phyloP scores from a whole-genome alignment of 1,284 basidiomycete genomes.

The Coniferiporia weirii region DNA sequence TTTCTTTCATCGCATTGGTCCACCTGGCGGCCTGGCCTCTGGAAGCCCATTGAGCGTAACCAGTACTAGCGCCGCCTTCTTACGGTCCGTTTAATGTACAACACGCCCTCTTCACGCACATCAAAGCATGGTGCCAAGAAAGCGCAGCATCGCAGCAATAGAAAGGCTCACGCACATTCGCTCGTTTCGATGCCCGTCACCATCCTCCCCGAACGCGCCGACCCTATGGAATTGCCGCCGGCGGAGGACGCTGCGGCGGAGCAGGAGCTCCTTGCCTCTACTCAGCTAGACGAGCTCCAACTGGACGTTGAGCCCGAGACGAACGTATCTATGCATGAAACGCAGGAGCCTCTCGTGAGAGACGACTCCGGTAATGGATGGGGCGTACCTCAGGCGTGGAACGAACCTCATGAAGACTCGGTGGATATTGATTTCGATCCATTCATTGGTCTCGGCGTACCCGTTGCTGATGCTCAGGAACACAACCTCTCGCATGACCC shows the following conservation, averaged over 20 bases:
- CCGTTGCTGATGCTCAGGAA: background rate
- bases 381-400: background rate
- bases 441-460: conserved; percentile 3
- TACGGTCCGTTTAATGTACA: conserved; percentile 16
- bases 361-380: conserved; percentile 2
- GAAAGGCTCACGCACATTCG: conserved; percentile 5
- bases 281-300: conserved; percentile 1
- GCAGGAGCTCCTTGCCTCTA: background rate
- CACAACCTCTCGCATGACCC: background rate
- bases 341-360: background rate
- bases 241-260: background rate
- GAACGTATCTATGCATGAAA: background rate
- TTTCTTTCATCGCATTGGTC: no score
- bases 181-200: conserved; percentile 9
- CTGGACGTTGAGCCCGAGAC: conserved; percentile 6
- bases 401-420: background rate
- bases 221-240: background rate
- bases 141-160: conserved; percentile 6
- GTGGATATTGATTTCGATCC: conserved; percentile 5
- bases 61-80: background rate
- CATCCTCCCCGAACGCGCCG: background rate
- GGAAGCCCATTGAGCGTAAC: conserved; percentile 7
- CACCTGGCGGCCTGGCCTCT: conserved; percentile 1
- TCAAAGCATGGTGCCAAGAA: conserved; percentile 17
- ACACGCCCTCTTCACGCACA: conserved; percentile 20